These are phyloP conservation scores for Bolboschoenus planiculmis DNA, from an alignment of 176 grass and related monocot genomes.

Conservation along the genomic window DNA sequence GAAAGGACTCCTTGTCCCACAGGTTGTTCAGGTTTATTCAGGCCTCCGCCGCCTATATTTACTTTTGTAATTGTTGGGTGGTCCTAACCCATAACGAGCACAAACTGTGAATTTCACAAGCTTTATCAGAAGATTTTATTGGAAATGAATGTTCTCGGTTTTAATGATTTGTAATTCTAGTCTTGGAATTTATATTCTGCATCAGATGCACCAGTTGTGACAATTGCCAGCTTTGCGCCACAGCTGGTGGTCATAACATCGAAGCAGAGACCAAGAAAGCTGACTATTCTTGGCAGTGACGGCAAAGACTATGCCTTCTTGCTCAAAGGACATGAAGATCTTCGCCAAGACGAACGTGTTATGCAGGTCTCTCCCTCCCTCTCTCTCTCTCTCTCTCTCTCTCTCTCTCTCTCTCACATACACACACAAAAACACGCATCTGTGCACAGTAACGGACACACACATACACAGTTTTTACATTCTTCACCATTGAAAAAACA, in stretches of 20 bases:
- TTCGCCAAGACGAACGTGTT: slow-evolving; percentile 97
- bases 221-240: slow-evolving; percentile 80
- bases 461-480: neutral
- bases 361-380: slow-evolving; percentile 61
- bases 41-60: neutral
- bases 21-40: neutral
- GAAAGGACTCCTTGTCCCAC: neutral
- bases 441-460: no score
- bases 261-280: slow-evolving; percentile 88
- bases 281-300: slow-evolving; percentile 91
- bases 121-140: neutral
- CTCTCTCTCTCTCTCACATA: neutral
- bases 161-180: slow-evolving; percentile 17
- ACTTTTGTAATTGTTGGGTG: neutral
- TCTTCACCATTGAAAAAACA: neutral
- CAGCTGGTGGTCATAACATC: slow-evolving; percentile 92
- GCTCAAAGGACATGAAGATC: slow-evolving; percentile 97
- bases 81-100: neutral
- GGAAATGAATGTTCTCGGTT: neutral
- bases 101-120: neutral
- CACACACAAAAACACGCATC: no score
- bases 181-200: slow-evolving; percentile 19
- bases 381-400: no score
- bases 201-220: slow-evolving; percentile 74
- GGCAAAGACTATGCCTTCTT: slow-evolving; percentile 95